These are phyloP conservation scores for Thermothielavioides terrestris DNA, from an alignment of 495 filamentous ascomycete species.

Conservation along the genomic window DNA sequence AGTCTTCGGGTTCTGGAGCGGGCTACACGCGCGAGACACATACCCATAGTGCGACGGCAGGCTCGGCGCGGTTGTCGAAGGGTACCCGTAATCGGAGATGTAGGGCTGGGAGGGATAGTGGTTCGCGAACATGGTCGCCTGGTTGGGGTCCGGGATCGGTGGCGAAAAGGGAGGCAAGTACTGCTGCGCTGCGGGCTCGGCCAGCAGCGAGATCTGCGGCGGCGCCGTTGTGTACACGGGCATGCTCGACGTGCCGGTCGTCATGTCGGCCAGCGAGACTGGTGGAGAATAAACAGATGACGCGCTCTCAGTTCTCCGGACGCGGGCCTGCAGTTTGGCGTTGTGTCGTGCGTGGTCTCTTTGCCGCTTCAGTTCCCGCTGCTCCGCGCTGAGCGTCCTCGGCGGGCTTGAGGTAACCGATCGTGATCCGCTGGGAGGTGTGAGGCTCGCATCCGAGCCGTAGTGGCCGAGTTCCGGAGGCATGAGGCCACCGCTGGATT, in stretches of 20 bases:
- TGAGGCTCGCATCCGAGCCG: conserved; percentile 37
- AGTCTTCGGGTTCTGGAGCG: not conserved
- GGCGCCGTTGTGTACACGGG: conserved; percentile 42
- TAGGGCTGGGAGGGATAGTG: conserved; percentile 24
- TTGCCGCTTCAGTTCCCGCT: conserved; percentile 42
- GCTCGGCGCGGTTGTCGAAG: conserved; percentile 29
- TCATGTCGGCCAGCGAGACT: conserved; percentile 32
- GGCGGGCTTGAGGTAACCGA: conserved; percentile 42
- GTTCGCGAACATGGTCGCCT: conserved; percentile 28
- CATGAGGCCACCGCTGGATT: conserved; percentile 30
- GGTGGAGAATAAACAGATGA: conserved; percentile 36
- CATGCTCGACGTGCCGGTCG: conserved; percentile 28
- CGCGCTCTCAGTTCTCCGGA: conserved; percentile 33
- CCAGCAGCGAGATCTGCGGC: conserved; percentile 35
- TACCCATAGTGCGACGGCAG: conserved; percentile 41
- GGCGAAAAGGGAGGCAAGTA: conserved; percentile 39
- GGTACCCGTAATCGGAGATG: conserved; percentile 33
- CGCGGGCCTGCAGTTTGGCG: conserved; percentile 32
- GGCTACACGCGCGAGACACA: not conserved
- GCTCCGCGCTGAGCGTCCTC: conserved; percentile 37
- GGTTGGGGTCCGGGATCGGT: conserved; percentile 34
- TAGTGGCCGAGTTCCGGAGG: conserved; percentile 32
- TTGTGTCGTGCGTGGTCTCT: conserved; percentile 38
- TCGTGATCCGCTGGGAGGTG: conserved; percentile 35
- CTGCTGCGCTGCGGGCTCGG: conserved; percentile 34